A percentile compares a stretch with the other conserved stretches of the same genome.
Conservation (phyloP, 2,329 filamentous ascomycete species). For the Anisogramma anomala region DNA sequence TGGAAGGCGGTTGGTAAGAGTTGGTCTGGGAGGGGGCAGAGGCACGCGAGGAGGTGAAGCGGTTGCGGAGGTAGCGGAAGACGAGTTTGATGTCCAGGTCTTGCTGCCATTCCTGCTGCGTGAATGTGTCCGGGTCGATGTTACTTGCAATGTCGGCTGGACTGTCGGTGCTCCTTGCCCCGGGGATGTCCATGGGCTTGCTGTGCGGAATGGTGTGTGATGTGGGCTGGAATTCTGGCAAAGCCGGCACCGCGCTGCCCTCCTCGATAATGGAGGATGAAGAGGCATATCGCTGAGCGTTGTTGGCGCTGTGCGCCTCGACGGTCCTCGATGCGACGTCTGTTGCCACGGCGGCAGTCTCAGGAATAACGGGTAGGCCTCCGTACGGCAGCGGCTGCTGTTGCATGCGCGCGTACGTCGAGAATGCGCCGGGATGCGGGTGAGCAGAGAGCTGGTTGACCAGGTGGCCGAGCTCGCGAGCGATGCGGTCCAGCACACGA, state of each 20-base stretch:
- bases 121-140: conserved; percentile 28
- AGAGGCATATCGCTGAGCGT: conserved; percentile 8
- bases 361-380: conserved; percentile 56
- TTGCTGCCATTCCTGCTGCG: conserved; percentile 82
- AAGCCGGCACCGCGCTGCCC: conserved; percentile 2
- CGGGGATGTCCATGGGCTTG: conserved; percentile 27
- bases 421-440: conserved; percentile 75
- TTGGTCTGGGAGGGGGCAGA: conserved; percentile 33
- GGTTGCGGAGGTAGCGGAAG: conserved; percentile 72
- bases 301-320: not conserved
- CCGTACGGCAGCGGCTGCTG: conserved; percentile 62
- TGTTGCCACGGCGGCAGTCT: conserved; percentile 29
- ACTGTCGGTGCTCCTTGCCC: conserved; percentile 17
- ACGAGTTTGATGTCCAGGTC: conserved; percentile 85
- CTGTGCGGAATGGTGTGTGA: conserved; percentile 28
- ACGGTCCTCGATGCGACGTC: too few species aligned
- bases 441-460: conserved; percentile 68
- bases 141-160: conserved; percentile 12
- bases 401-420: conserved; percentile 59
- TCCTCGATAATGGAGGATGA: conserved; percentile 7
- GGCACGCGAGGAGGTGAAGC: conserved; percentile 46
- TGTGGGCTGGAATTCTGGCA: conserved; percentile 34
- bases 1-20: conserved; percentile 41
- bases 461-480: conserved; percentile 72
- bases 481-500: conserved; percentile 70